These are phyloP conservation scores for Diaporthe australafricana DNA, from an alignment of 2,329 filamentous ascomycete species.

Conservation along the genomic window DNA sequence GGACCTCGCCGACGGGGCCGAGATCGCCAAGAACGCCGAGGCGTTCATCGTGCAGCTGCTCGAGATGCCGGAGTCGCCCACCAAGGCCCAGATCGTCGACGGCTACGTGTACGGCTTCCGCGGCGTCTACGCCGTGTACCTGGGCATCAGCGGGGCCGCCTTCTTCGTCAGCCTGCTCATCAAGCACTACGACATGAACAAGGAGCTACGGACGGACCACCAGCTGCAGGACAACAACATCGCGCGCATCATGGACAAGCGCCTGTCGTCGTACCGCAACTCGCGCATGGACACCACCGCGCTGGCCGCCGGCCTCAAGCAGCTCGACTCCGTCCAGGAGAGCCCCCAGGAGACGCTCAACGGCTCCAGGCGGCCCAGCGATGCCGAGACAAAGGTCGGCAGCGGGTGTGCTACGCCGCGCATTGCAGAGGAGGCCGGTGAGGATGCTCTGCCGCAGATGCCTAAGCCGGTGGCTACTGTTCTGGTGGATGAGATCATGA, in stretches of 20 bases:
- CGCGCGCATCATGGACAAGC: constrained; percentile 30
- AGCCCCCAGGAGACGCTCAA: constrained; percentile 14
- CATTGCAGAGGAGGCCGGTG: background rate
- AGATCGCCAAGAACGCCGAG: constrained; percentile 47
- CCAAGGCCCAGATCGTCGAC: constrained; percentile 28
- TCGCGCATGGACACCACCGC: constrained; percentile 21
- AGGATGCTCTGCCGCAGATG: background rate
- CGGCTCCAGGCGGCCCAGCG: constrained; percentile 14
- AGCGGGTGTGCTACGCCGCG: constrained; percentile 12
- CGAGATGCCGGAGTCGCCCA: constrained; percentile 38
- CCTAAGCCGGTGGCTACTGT: background rate
- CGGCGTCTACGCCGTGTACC: constrained; percentile 65
- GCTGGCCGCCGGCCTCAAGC: background rate
- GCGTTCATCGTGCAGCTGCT: constrained; percentile 41
- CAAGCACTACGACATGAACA: constrained; percentile 60
- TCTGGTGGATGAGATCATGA: background rate
- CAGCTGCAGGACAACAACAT: constrained; percentile 51
- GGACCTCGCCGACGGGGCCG: constrained; percentile 41
- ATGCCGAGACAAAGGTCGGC: constrained; percentile 8
- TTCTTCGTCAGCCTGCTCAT: constrained; percentile 64
- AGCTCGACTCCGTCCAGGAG: constrained; percentile 17
- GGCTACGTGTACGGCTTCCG: constrained; percentile 66
- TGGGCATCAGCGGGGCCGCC: constrained; percentile 61
- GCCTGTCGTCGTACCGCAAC: constrained; percentile 25
- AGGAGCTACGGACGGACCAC: constrained; percentile 60